These are phyloP conservation scores for Lycium barbarum DNA, from an alignment of 257 asterid species.

Conservation along the genomic window DNA sequence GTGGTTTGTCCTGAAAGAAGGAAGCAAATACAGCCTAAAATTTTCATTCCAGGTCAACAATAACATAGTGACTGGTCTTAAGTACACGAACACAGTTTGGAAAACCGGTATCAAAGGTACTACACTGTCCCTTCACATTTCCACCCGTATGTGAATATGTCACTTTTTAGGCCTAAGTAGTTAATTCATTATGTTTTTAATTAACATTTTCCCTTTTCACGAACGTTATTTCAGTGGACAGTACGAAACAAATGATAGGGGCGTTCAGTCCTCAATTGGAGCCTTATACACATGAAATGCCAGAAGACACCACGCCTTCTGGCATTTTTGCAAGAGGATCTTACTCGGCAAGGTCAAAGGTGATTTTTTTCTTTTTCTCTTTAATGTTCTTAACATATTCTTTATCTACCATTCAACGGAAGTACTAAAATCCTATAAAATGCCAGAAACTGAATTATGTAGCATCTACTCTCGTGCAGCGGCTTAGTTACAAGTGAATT, in stretches of 20 bases:
- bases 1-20: conserved; percentile 78
- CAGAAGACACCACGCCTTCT: conserved; percentile 91
- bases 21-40: conserved; percentile 63
- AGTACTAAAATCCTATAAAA: not conserved
- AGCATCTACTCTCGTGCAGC: not conserved
- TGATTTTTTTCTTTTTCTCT: conserved; percentile 29
- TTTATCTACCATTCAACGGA: not conserved
- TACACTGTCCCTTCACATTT: not conserved
- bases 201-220: conserved; percentile 23
- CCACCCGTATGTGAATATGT: not conserved
- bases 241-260: conserved; percentile 92
- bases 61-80: conserved; percentile 75
- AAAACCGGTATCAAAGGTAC: conserved; percentile 77
- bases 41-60: conserved; percentile 71
- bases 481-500: not conserved
- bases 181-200: not conserved
- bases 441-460: not conserved
- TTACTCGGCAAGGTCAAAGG: conserved; percentile 92
- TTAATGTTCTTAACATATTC: not conserved
- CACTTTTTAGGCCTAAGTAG: not conserved
- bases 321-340: conserved; percentile 95
- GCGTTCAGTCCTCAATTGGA: conserved; percentile 94
- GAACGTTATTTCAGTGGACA: conserved; percentile 62
- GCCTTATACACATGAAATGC: conserved; percentile 88
- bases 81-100: conserved; percentile 73